These are phyloP conservation scores for Globisporangium barbulae DNA, from an alignment of 352 stramenopile species.

Conservation along the genomic window DNA sequence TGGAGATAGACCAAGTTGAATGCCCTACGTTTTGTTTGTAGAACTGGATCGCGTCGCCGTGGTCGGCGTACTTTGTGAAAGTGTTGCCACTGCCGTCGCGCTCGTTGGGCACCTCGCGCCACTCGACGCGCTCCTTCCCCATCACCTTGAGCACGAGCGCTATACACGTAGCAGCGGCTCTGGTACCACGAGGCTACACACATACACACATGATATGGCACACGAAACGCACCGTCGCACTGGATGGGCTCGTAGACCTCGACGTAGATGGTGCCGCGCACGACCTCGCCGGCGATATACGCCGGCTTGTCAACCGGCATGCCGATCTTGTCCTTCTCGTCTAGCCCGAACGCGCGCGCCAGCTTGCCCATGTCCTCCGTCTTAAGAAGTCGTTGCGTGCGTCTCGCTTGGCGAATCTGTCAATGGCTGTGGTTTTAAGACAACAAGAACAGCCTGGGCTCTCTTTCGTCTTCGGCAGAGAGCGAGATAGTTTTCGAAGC, in stretches of 20 bases:
- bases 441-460: no score
- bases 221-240: slow-evolving; percentile 43
- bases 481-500: no score
- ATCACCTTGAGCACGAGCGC: slow-evolving; percentile 59
- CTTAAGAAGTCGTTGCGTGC: no score
- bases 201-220: background rate
- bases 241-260: slow-evolving; percentile 51
- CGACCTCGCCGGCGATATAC: slow-evolving; percentile 59
- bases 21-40: slow-evolving; percentile 58
- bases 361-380: slow-evolving; percentile 41
- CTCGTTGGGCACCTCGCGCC: slow-evolving; percentile 30
- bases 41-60: slow-evolving; percentile 48
- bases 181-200: background rate
- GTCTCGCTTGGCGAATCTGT: no score
- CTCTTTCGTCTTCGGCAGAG: no score
- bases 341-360: slow-evolving; percentile 45
- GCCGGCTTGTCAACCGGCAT: slow-evolving; percentile 48
- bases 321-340: slow-evolving; percentile 62
- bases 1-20: background rate
- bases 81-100: slow-evolving; percentile 32
- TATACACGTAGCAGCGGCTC: slow-evolving; percentile 13
- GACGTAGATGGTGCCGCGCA: slow-evolving; percentile 53
- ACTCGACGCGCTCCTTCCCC: slow-evolving; percentile 67
- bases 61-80: slow-evolving; percentile 21
- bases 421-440: no score